These are phyloP conservation scores for Zymoseptoria tritici DNA, from an alignment of 2,329 filamentous ascomycete species.

Conservation along the genomic window DNA sequence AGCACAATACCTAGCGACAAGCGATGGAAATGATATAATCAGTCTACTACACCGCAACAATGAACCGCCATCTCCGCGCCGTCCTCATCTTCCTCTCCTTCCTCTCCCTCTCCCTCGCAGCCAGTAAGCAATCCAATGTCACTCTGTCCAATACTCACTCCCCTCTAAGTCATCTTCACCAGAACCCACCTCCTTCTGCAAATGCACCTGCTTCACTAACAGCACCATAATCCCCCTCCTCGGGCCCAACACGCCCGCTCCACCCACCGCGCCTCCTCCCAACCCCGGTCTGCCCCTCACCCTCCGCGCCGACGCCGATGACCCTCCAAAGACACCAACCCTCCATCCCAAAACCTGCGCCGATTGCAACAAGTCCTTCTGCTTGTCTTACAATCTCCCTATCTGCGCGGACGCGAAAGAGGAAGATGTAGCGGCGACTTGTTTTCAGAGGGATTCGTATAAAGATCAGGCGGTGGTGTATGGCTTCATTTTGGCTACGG, in stretches of 20 bases:
- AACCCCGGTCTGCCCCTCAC: conserved; percentile 8
- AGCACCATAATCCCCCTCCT: conserved; percentile 61
- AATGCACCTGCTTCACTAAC: conserved; percentile 63
- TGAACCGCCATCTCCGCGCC: conserved; percentile 9
- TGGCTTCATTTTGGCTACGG: conserved; percentile 58
- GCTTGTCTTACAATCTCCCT: conserved; percentile 53
- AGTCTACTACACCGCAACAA: not conserved
- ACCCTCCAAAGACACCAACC: conserved; percentile 13
- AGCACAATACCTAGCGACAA: conserved; percentile 2
- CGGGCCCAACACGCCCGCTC: conserved; percentile 28
- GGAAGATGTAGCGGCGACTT: conserved; percentile 58
- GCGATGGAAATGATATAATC: not conserved
- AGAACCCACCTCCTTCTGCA: conserved; percentile 60
- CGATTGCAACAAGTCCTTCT: conserved; percentile 62
- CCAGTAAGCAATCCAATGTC: conserved; percentile 29
- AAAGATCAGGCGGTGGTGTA: conserved; percentile 61
- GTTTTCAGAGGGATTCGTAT: conserved; percentile 61
- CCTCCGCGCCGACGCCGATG: conserved; percentile 14
- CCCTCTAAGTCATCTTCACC: conserved; percentile 1
- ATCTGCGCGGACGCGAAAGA: conserved; percentile 57
- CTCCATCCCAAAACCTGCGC: conserved; percentile 43
- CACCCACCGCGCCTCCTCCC: conserved; percentile 13
- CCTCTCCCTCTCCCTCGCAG: conserved; percentile 36
- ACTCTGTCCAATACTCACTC: not conserved
- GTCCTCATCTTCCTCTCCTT: conserved; percentile 26